phyloP scores from a whole-genome alignment of 2,329 filamentous ascomycete species.

The Cyclaneusma minus region DNA sequence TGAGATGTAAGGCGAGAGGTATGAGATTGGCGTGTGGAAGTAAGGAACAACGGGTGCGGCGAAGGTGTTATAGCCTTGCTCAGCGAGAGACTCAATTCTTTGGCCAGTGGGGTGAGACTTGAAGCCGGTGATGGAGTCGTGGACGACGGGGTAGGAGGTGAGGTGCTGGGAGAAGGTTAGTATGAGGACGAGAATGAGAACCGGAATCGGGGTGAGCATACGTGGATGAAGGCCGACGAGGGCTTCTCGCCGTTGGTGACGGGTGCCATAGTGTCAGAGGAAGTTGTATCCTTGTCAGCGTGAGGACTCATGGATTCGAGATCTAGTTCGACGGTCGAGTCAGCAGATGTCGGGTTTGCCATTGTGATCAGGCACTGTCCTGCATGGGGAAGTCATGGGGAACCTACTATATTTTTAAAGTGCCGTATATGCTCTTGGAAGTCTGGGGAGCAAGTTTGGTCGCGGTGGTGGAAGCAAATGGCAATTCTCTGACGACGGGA shows the following conservation, averaged over 20 bases:
- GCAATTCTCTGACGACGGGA: too few relatives aligned
- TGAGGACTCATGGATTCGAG: too few relatives aligned
- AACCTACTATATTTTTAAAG: too few relatives aligned
- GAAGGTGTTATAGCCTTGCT: conserved; percentile 60
- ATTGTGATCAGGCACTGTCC: too few relatives aligned
- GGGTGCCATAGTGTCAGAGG: conserved; percentile 18
- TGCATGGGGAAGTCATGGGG: too few relatives aligned
- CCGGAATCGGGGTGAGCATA: conserved; percentile 15
- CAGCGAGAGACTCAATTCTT: conserved; percentile 62
- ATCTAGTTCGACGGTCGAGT: too few relatives aligned
- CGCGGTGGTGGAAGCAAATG: too few relatives aligned
- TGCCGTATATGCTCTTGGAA: too few relatives aligned
- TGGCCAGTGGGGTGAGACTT: conserved; percentile 71
- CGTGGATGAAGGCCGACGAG: conserved; percentile 33
- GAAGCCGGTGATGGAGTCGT: conserved; percentile 63
- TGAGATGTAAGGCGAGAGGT: conserved; percentile 70
- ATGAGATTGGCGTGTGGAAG: conserved; percentile 64
- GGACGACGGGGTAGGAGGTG: conserved; percentile 68
- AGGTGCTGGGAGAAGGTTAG: conserved; percentile 46
- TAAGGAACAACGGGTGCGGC: conserved; percentile 67
- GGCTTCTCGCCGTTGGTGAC: conserved; percentile 36
- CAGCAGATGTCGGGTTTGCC: too few relatives aligned
- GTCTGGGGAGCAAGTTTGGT: too few relatives aligned
- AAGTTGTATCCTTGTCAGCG: too few relatives aligned
- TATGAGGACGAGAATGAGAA: conserved; percentile 1